Evolutionary conservation across 2,329 filamentous ascomycete genomes (phyloP).

Genomic region (Volutella citrinella): DNA sequence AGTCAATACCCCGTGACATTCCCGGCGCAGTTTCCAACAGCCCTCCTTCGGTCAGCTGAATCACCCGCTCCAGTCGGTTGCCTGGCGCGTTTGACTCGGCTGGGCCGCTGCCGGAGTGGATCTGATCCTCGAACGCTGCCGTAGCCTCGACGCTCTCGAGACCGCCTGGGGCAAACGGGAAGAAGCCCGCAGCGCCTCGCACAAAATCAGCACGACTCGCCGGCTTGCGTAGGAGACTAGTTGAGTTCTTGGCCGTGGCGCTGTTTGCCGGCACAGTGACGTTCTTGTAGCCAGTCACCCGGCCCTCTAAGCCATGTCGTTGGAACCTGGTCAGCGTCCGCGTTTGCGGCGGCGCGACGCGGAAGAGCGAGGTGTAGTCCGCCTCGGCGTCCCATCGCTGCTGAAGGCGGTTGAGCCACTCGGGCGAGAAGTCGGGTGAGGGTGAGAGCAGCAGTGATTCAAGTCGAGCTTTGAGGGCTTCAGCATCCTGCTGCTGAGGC

Average conservation of each 20-base stretch:
- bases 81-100: slow-evolving; percentile 40
- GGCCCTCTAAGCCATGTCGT: slow-evolving; percentile 85
- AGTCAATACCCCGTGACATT: slow-evolving; percentile 72
- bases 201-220: slow-evolving; percentile 88
- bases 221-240: slow-evolving; percentile 81
- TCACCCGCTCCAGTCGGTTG: slow-evolving; percentile 75
- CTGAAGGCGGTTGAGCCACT: slow-evolving; percentile 88
- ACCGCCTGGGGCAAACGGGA: slow-evolving; percentile 89
- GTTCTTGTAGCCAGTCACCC: slow-evolving; percentile 90
- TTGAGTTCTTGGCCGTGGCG: slow-evolving; percentile 92
- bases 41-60: slow-evolving; percentile 78
- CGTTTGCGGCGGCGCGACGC: slow-evolving; percentile 85
- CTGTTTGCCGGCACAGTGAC: slow-evolving; percentile 88
- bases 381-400: slow-evolving; percentile 81
- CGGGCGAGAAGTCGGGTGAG: slow-evolving; percentile 71
- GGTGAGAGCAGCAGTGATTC: slow-evolving; percentile 78
- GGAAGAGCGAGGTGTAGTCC: slow-evolving; percentile 81
- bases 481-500: slow-evolving; percentile 41
- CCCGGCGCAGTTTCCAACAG: slow-evolving; percentile 82
- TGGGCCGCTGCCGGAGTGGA: slow-evolving; percentile 51
- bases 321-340: slow-evolving; percentile 93
- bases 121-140: slow-evolving; percentile 78
- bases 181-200: slow-evolving; percentile 86
- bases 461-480: slow-evolving; percentile 66
- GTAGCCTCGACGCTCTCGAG: slow-evolving; percentile 83